Base-by-base conservation (phyloP, 169 alveolate genomes). In the Cryptosporidium andersoni region DNA sequence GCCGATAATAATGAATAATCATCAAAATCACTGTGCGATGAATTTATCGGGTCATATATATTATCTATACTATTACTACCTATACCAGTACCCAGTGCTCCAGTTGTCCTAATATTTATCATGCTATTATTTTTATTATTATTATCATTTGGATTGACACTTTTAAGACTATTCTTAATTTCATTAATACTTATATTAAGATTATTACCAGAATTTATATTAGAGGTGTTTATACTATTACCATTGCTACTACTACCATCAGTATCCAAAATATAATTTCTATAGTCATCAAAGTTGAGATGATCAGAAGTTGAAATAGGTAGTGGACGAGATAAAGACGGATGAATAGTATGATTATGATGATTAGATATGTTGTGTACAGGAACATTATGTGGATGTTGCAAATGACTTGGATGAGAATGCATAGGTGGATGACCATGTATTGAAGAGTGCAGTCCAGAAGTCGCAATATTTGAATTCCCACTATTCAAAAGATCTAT, bases 51-150 rank as follows among this genome's bases (percentile, higher is more conserved):
- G 25, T 52, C 45, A 52, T n/a, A 37, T 55, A 52, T 64, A 58
- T 43, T 74, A 58, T 48, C 85, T 47, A 5, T 52, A 2, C n/a
- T 40, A 12, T 37, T 53, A 9, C 47, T 40, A 74, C 85, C 85
- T 43, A 74, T 60, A 74, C 55, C 55, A n/a, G 85, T 68, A 16
- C 85, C 85, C 63, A 74, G 14, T 7, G 85, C 85, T 14, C 85
- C 85, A 25, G 85, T 74, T n/a, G 85, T 25, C 1, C 74, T 40
- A 64, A 40, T 64, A 64, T 56, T 37, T 5, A 12, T 3, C 63
- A 11, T 45, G n/a, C 53, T n/a, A 64, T 2, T 37, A 36, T 60
- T 60, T 42, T 55, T 60, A 37, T 34, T 39, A 37, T 16, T 53
- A 6, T 63, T n/a, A 4, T 66, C 82, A 7, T 64, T 66, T 16